Conservation (phyloP, 768 basidiomycete genomes). For the Kwoniella sp. region DNA sequence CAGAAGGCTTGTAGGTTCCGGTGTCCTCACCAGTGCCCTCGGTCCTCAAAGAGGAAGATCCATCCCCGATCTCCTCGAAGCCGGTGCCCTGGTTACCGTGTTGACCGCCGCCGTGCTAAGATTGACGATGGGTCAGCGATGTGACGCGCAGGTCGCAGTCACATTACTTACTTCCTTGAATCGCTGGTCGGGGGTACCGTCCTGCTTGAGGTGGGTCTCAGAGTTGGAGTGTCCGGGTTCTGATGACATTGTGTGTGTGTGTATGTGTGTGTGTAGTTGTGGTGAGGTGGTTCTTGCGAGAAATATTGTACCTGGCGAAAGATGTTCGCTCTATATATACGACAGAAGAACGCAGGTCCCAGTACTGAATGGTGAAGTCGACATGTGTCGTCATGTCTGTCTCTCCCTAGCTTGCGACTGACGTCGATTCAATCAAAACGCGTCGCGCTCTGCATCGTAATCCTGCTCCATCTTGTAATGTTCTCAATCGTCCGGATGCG, state of each 20-base stretch:
- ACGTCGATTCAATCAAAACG: neutral
- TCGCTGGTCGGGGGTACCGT: conserved; percentile 48
- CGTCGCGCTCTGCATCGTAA: neutral
- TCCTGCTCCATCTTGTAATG: neutral
- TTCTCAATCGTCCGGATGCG: neutral
- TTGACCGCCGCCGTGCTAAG: conserved; percentile 46
- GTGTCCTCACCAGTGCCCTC: conserved; percentile 49
- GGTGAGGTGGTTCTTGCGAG: neutral
- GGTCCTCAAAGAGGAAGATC: conserved; percentile 43
- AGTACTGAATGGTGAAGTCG: neutral
- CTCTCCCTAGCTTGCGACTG: neutral
- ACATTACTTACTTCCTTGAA: conserved; percentile 51
- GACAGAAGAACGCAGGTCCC: neutral
- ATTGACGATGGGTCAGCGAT: neutral
- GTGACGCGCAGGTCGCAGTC: too few relatives aligned
- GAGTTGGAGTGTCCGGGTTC: conserved; percentile 43
- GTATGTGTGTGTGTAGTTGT: neutral
- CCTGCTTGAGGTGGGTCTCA: conserved; percentile 39
- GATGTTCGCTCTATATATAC: neutral
- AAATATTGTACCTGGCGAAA: neutral
- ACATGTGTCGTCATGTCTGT: neutral
- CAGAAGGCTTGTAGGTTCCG: conserved; percentile 51
- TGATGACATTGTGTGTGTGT: conserved; percentile 26
- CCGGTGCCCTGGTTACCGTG: conserved; percentile 46
- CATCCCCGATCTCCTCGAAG: conserved; percentile 48